Percentiles rank a stretch among this genome's conserved stretches.
Evolutionary conservation across 2,329 filamentous ascomycete species (phyloP).

Genomic region (Sphaerulina vaccinii): DNA sequence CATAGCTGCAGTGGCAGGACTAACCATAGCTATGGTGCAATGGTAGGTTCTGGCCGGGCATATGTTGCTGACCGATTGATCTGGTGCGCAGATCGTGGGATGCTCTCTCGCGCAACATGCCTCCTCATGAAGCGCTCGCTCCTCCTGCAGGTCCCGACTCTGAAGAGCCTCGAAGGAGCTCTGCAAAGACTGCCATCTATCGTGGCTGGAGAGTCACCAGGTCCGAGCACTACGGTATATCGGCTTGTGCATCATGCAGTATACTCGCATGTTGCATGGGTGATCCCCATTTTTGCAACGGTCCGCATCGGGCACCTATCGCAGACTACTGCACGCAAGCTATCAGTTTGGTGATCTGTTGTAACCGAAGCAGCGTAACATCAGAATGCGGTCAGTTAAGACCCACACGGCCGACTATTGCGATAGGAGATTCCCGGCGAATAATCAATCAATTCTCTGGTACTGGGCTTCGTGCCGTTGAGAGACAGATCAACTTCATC

Average conservation of each 20-base stretch:
- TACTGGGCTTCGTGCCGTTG: constrained; percentile 14
- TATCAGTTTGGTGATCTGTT: constrained; percentile 23
- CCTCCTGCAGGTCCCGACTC: constrained; percentile 16
- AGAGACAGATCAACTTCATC: constrained; percentile 19
- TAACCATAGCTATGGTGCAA: not conserved
- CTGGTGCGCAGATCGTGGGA: constrained; percentile 4
- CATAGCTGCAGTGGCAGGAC: not conserved
- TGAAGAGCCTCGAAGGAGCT: constrained; percentile 1
- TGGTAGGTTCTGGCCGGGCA: no score
- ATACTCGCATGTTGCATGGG: constrained; percentile 20
- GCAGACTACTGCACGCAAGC: constrained; percentile 28
- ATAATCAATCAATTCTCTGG: constrained; percentile 6
- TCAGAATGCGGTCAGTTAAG: constrained; percentile 25
- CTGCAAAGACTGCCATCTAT: constrained; percentile 1
- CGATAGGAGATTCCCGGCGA: constrained; percentile 12
- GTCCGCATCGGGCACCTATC: constrained; percentile 27
- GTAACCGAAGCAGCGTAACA: constrained; percentile 22
- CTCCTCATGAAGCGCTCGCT: not conserved
- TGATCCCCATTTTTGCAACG: constrained; percentile 26
- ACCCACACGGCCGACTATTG: constrained; percentile 18
- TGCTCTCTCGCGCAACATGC: no score
- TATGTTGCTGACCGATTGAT: not conserved
- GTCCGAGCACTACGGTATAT: constrained; percentile 2
- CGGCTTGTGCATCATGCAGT: constrained; percentile 14
- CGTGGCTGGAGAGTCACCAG: constrained; percentile 11